These are phyloP conservation scores for Penicillium macrosclerotiorum DNA, from an alignment of 495 filamentous ascomycete genomes.

Conservation along the genomic window DNA sequence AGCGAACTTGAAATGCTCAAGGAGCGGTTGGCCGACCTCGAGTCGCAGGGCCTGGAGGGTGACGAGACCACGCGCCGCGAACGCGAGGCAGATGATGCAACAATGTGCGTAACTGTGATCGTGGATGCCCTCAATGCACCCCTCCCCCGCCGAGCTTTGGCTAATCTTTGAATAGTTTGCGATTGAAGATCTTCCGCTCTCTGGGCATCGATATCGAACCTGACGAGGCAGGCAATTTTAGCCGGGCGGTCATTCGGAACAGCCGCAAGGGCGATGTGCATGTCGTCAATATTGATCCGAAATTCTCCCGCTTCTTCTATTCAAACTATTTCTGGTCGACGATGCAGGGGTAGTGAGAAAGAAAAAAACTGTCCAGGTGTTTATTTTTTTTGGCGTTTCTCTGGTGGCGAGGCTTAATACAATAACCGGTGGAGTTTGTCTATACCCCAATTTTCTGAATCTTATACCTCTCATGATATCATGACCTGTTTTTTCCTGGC, in stretches of 20 bases:
- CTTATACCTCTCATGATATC: no score
- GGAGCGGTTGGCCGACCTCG: constrained; percentile 73
- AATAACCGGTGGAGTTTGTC: constrained; percentile 14
- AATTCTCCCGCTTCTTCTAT: constrained; percentile 89
- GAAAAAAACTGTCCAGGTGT: not conserved
- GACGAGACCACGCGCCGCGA: constrained; percentile 53
- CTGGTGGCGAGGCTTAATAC: not conserved
- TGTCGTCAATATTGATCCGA: constrained; percentile 90
- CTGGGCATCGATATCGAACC: constrained; percentile 86
- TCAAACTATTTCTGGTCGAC: constrained; percentile 94
- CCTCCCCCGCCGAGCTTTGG: not conserved
- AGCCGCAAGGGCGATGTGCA: constrained; percentile 86
- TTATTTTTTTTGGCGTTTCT: constrained; percentile 13
- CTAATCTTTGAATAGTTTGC: constrained; percentile 52
- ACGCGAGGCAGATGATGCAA: constrained; percentile 62
- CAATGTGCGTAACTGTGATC: constrained; percentile 36
- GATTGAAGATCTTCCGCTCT: constrained; percentile 86
- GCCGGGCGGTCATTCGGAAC: constrained; percentile 82
- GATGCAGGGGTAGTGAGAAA: constrained; percentile 53
- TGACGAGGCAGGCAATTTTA: constrained; percentile 79
- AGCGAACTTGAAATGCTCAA: constrained; percentile 76
- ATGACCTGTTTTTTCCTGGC: no score
- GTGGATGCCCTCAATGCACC: no score
- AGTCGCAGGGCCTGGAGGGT: constrained; percentile 72
- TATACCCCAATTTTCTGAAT: constrained; percentile 23